Evolutionary conservation across 495 filamentous ascomycete genomes (phyloP).

Genomic region (Penicillium paradoxum): DNA sequence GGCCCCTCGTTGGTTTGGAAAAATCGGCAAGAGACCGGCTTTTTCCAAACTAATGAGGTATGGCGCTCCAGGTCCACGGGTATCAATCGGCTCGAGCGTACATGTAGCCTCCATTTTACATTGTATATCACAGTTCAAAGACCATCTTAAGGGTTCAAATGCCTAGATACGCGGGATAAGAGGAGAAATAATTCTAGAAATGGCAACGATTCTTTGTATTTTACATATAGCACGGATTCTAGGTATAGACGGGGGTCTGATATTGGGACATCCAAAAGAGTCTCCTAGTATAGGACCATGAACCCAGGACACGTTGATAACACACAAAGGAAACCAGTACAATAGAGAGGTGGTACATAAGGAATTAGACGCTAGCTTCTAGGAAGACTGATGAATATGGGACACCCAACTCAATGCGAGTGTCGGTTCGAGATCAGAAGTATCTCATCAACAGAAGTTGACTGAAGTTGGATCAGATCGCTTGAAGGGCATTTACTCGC

Average conservation of each 20-base stretch:
- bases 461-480: slow-evolving; percentile 4
- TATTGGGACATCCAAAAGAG: background rate
- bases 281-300: slow-evolving; percentile 15
- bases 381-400: slow-evolving; percentile 26
- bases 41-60: too few species aligned
- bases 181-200: background rate
- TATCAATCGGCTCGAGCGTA: too few species aligned
- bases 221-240: slow-evolving; percentile 24
- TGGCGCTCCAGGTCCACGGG: too few species aligned
- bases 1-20: too few species aligned
- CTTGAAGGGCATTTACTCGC: slow-evolving; percentile 37
- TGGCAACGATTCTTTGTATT: slow-evolving; percentile 26
- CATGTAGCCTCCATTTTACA: too few species aligned
- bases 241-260: slow-evolving; percentile 15
- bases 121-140: background rate
- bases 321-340: slow-evolving; percentile 29
- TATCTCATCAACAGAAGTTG: background rate
- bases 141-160: background rate
- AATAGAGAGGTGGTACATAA: slow-evolving; percentile 24
- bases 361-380: slow-evolving; percentile 30
- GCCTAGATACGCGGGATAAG: background rate
- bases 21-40: too few species aligned
- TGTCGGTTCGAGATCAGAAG: slow-evolving; percentile 1
- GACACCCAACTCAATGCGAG: slow-evolving; percentile 21
- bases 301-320: slow-evolving; percentile 28